phyloP scores from a whole-genome alignment of 768 basidiomycete species.

The Kwoniella bestiolae region DNA sequence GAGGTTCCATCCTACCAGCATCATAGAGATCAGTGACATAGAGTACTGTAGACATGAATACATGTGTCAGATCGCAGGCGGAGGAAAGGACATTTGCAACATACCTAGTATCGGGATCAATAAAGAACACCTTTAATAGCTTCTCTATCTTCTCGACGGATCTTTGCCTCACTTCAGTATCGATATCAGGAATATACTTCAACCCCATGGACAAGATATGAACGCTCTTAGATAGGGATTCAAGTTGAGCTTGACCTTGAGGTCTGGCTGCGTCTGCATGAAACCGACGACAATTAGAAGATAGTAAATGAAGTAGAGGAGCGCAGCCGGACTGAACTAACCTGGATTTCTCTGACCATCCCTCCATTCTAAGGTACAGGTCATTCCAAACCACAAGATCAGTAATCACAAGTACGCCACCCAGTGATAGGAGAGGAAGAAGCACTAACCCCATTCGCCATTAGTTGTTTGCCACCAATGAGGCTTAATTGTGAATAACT shows the following conservation, averaged over 20 bases:
- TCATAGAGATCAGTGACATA: no score
- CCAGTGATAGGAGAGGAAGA: no score
- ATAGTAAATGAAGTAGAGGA: not conserved
- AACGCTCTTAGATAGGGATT: not conserved
- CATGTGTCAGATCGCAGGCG: no score
- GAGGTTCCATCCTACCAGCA: constrained; percentile 9
- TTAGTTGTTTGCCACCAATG: constrained; percentile 10
- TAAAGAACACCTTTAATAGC: constrained; percentile 8
- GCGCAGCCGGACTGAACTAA: no score
- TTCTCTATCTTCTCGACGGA: constrained; percentile 10
- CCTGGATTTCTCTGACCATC: constrained; percentile 18
- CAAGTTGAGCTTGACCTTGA: constrained; percentile 15
- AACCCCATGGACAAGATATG: constrained; percentile 1
- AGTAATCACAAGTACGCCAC: no score
- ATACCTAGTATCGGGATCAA: constrained; percentile 4
- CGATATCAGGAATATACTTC: not conserved
- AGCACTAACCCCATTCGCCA: constrained; percentile 12
- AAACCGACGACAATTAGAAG: not conserved
- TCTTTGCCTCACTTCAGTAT: not conserved
- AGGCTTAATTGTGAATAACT: constrained; percentile 11
- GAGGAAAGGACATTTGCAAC: not conserved
- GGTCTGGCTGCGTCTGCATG: constrained; percentile 4
- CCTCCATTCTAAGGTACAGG: not conserved
- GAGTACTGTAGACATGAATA: no score
- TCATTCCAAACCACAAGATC: not conserved